These are phyloP conservation scores for Pseudophaeomoniella oleicola DNA, from an alignment of 2,329 filamentous ascomycete genomes.

Conservation along the genomic window DNA sequence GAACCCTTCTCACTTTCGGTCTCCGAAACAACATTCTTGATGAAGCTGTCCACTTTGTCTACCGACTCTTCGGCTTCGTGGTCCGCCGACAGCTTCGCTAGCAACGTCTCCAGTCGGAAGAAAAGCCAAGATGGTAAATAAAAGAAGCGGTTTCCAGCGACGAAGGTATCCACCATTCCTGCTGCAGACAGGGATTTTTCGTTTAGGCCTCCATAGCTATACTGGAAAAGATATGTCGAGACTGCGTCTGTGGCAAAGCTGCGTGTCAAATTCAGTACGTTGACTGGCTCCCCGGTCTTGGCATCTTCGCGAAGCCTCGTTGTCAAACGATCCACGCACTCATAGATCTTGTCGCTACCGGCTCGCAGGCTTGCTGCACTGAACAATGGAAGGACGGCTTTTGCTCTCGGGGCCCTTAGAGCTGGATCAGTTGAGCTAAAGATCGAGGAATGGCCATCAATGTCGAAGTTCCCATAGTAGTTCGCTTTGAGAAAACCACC, in stretches of 20 bases:
- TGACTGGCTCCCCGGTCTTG: conserved; percentile 19
- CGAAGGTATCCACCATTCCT: conserved; percentile 39
- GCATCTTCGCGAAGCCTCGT: conserved; percentile 22
- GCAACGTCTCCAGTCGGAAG: conserved; percentile 9
- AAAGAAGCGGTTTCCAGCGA: conserved; percentile 40
- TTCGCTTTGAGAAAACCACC: conserved; percentile 39
- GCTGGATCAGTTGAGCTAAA: conserved; percentile 25
- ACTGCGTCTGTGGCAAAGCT: conserved; percentile 40
- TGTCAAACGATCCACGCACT: conserved; percentile 28
- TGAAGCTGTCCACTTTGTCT: conserved; percentile 10
- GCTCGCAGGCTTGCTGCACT: conserved; percentile 30
- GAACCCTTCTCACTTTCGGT: conserved; percentile 3
- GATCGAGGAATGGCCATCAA: conserved; percentile 39
- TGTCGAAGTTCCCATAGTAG: conserved; percentile 42
- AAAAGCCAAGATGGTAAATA: conserved; percentile 29
- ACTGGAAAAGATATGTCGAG: conserved; percentile 37
- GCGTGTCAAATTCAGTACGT: conserved; percentile 35
- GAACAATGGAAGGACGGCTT: conserved; percentile 36
- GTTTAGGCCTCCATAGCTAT: conserved; percentile 33
- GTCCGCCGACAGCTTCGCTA: conserved; percentile 10
- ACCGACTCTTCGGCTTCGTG: conserved; percentile 8
- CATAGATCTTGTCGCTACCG: conserved; percentile 22
- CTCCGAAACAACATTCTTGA: conserved; percentile 7
- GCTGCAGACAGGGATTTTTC: conserved; percentile 28
- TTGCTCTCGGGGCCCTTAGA: conserved; percentile 29